Conservation (phyloP, 257 asterid genomes). For the Solanum habrochaites region DNA sequence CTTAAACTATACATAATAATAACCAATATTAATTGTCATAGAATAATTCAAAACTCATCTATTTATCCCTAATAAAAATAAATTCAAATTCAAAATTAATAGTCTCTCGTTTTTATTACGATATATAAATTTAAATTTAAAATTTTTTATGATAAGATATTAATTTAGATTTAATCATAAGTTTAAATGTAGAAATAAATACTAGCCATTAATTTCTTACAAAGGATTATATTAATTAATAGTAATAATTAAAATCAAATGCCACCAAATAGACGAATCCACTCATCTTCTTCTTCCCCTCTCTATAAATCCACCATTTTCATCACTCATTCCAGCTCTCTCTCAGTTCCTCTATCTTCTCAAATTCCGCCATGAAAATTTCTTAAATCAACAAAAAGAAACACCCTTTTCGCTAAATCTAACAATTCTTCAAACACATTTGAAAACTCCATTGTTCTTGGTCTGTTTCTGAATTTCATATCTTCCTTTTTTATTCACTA, state of each 20-base stretch:
- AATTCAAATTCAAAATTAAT: too few species aligned
- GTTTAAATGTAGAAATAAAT: not conserved
- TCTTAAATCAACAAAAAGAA: not conserved
- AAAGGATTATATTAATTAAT: not conserved
- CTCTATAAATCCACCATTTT: slow-evolving; percentile 8
- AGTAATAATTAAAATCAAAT: not conserved
- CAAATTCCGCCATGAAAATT: not conserved
- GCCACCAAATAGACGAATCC: not conserved
- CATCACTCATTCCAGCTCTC: not conserved
- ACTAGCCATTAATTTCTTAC: not conserved
- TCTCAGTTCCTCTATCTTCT: not conserved
- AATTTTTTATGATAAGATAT: too few species aligned
- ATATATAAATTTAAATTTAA: too few species aligned
- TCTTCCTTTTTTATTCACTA: not conserved
- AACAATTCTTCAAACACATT: not conserved
- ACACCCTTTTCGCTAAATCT: not conserved
- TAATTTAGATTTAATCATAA: too few species aligned
- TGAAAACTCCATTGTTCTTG: not conserved
- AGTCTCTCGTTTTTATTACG: too few species aligned
- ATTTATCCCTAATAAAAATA: not conserved
- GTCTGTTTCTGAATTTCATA: not conserved
- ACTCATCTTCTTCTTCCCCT: not conserved
- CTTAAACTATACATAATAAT: too few species aligned
- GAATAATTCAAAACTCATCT: not conserved
- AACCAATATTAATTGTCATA: not conserved